Evolutionary conservation across 768 basidiomycete genomes (phyloP).

Genomic region (Hysterangium stoloniferum): DNA sequence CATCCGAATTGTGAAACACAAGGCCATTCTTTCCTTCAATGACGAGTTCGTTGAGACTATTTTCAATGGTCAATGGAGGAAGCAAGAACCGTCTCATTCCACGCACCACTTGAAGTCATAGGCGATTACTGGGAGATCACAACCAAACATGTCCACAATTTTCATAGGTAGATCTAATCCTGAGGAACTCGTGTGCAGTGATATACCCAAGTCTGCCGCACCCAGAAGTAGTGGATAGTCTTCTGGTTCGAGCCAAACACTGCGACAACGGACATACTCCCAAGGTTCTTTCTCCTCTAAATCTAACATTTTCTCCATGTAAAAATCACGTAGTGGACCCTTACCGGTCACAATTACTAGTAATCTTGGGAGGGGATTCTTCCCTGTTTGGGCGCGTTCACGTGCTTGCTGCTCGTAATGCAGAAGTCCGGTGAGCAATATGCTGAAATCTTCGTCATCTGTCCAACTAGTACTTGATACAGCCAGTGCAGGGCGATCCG

Average conservation of each 20-base stretch:
- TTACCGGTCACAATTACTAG: slow-evolving; percentile 87
- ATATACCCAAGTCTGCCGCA: slow-evolving; percentile 87
- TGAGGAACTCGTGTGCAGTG: slow-evolving; percentile 85
- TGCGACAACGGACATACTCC: slow-evolving; percentile 71
- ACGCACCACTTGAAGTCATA: slow-evolving; percentile 79
- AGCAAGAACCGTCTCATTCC: background rate
- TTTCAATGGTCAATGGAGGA: background rate
- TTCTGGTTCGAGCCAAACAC: slow-evolving; percentile 80
- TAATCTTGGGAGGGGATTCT: slow-evolving; percentile 57
- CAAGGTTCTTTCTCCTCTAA: slow-evolving; percentile 52
- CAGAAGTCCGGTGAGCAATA: slow-evolving; percentile 69
- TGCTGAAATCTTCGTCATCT: slow-evolving; percentile 88
- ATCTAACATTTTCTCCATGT: slow-evolving; percentile 60
- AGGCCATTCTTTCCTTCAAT: slow-evolving; percentile 78
- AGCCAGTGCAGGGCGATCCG: slow-evolving; percentile 75
- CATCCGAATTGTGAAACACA: slow-evolving; percentile 56
- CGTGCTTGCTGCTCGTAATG: slow-evolving; percentile 58
- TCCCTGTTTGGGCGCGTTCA: slow-evolving; percentile 14
- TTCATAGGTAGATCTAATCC: slow-evolving; percentile 97
- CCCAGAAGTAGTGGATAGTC: slow-evolving; percentile 89
- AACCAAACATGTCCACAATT: slow-evolving; percentile 99
- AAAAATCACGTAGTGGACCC: slow-evolving; percentile 65
- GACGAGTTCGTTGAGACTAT: slow-evolving; percentile 81
- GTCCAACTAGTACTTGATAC: slow-evolving; percentile 97
- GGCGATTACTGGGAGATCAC: slow-evolving; percentile 89